Conservation (phyloP, 208 protist species). For the Baffinella frigidus region DNA sequence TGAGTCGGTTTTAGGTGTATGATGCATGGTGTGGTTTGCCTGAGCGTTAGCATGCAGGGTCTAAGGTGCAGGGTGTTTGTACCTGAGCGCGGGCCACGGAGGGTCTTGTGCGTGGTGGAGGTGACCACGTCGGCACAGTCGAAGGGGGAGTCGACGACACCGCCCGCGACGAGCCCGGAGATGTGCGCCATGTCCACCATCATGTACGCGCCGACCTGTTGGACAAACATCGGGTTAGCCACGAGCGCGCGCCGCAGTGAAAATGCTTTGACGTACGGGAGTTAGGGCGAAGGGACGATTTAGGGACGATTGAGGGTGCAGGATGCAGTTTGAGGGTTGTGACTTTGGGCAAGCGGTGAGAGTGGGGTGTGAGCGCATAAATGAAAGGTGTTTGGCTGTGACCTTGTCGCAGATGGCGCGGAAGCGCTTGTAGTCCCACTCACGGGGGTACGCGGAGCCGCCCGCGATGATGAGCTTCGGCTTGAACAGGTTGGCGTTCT, state of each 20-base stretch:
- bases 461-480: slow-evolving; percentile 83
- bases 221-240: too few relatives aligned
- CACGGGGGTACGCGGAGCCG: slow-evolving; percentile 94
- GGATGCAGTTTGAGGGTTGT: too few relatives aligned
- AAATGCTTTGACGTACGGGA: not conserved
- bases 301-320: too few relatives aligned
- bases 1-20: too few relatives aligned
- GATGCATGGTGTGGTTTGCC: too few relatives aligned
- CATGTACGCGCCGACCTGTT: slow-evolving; percentile 85
- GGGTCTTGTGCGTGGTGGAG: slow-evolving; percentile 99
- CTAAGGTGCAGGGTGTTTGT: too few relatives aligned
- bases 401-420: slow-evolving; percentile 84
- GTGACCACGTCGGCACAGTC: slow-evolving; percentile 95
- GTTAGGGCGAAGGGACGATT: not conserved
- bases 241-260: slow-evolving; percentile 87
- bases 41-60: too few relatives aligned
- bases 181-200: slow-evolving; percentile 99
- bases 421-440: slow-evolving; percentile 80
- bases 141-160: slow-evolving; percentile 82
- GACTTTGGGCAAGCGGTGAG: too few relatives aligned
- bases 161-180: slow-evolving; percentile 71
- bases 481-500: slow-evolving; percentile 83
- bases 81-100: slow-evolving; percentile 93
- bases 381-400: too few relatives aligned
- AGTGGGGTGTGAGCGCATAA: too few relatives aligned